Evolutionary conservation across 2,329 filamentous ascomycete genomes (phyloP).

Genomic region (Ophiostoma ulmi): DNA sequence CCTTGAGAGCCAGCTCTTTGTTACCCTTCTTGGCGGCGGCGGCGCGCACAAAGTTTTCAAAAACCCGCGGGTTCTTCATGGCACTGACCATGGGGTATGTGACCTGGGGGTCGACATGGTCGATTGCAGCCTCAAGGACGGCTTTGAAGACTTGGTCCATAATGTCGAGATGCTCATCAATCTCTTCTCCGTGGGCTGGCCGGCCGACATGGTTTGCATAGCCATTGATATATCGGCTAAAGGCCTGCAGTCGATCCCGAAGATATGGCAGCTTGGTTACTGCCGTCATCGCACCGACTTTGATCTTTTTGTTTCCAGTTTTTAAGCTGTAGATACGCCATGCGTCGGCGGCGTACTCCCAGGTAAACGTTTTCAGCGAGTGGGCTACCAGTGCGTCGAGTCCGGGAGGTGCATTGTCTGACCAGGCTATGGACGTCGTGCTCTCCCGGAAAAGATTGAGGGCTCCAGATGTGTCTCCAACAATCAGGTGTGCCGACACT

Average conservation of each 20-base stretch:
- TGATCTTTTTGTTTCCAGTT: conserved; percentile 15
- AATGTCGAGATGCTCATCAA: background rate
- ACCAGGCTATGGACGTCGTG: conserved; percentile 17
- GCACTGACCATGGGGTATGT: conserved; percentile 39
- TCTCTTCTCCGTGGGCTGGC: background rate
- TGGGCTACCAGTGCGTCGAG: conserved; percentile 43
- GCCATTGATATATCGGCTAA: background rate
- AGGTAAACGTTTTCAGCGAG: conserved; percentile 37
- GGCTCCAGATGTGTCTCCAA: conserved; percentile 39
- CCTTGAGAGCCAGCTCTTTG: conserved; percentile 35
- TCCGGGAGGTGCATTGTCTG: conserved; percentile 30
- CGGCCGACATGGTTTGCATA: background rate
- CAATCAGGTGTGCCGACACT: conserved; percentile 40
- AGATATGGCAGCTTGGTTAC: conserved; percentile 14
- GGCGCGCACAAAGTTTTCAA: conserved; percentile 42
- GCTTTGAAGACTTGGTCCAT: conserved; percentile 16
- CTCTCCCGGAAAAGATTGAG: conserved; percentile 39
- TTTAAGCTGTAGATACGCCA: conserved; percentile 36
- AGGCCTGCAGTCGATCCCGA: background rate
- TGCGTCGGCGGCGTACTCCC: conserved; percentile 36
- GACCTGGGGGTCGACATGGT: conserved; percentile 26
- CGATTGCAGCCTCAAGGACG: conserved; percentile 23
- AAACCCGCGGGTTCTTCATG: conserved; percentile 38
- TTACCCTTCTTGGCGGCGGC: conserved; percentile 31
- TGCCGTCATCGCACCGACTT: conserved; percentile 36